Evolutionary conservation across 371 early-diverging fungal species (phyloP).

Genomic region (Saksenaea vasiformis): DNA sequence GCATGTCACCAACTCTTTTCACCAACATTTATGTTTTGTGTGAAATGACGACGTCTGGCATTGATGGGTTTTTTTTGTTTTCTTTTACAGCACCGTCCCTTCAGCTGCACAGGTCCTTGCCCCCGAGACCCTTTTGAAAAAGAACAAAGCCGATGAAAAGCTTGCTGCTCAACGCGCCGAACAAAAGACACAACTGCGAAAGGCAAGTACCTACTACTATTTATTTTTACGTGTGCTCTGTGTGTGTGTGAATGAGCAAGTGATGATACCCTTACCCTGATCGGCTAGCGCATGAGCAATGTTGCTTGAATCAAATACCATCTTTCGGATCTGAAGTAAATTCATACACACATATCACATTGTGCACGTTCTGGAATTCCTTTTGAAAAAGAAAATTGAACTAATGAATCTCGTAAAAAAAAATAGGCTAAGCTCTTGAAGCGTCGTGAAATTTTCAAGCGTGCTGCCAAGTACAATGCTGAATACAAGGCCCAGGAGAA

Average conservation of each 20-base stretch:
- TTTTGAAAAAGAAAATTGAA: too few relatives aligned
- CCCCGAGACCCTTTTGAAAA: conserved; percentile 97
- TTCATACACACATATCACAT: background rate
- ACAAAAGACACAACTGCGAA: conserved; percentile 59
- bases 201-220: conserved; percentile 52
- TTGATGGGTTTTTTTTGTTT: conserved; percentile 5
- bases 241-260: background rate
- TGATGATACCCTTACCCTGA: conserved; percentile 2
- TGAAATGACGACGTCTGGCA: background rate
- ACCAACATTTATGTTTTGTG: background rate
- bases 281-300: background rate
- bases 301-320: conserved; percentile 6
- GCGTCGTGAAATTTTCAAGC: conserved; percentile 94
- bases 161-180: conserved; percentile 74
- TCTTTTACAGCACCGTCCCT: conserved; percentile 51
- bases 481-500: conserved; percentile 90
- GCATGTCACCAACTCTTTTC: background rate
- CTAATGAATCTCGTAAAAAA: too few relatives aligned
- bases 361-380: background rate
- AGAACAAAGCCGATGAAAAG: conserved; percentile 91
- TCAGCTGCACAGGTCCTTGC: conserved; percentile 72
- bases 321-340: conserved; percentile 3
- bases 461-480: conserved; percentile 91
- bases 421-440: conserved; percentile 74
- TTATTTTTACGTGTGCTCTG: background rate